These are phyloP conservation scores for Macrophomina phaseolina DNA, from an alignment of 2,329 filamentous ascomycete genomes.

Conservation along the genomic window DNA sequence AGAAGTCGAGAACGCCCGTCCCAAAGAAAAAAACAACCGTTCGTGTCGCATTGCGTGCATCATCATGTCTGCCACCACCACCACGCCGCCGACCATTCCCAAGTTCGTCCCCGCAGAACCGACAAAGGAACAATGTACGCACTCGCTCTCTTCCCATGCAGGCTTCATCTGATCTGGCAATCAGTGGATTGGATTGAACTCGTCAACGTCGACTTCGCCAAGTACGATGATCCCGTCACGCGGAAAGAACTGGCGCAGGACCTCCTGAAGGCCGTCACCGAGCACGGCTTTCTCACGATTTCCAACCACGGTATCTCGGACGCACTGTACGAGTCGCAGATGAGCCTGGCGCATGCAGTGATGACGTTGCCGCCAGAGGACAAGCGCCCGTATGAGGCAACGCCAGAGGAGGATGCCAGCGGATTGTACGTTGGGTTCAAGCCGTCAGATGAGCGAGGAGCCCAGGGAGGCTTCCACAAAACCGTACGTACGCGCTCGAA, in stretches of 20 bases:
- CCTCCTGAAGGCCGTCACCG: conserved; percentile 1
- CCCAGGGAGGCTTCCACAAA: conserved; percentile 10
- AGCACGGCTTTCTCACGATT: conserved; percentile 14
- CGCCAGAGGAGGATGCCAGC: conserved; percentile 9
- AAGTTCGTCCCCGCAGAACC: not conserved
- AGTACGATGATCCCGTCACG: not conserved
- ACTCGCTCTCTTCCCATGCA: not conserved
- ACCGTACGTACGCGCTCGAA: not conserved
- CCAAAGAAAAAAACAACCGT: too few species aligned
- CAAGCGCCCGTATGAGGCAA: not conserved
- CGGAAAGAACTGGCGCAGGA: conserved; percentile 11
- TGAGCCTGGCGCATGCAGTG: conserved; percentile 8
- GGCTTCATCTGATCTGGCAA: not conserved
- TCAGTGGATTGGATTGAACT: conserved; percentile 15
- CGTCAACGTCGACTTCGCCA: conserved; percentile 12
- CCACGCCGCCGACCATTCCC: not conserved
- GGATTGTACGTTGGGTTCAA: conserved; percentile 13
- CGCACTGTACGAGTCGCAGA: not conserved
- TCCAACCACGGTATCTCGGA: conserved; percentile 10
- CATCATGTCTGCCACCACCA: not conserved
- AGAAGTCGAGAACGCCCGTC: too few species aligned
- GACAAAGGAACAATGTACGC: not conserved
- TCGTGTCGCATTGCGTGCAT: not conserved
- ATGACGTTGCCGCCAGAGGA: not conserved
- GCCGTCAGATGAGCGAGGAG: not conserved